Conservation (phyloP, 1,284 basidiomycete species). For the Hymenochaete sp. region DNA sequence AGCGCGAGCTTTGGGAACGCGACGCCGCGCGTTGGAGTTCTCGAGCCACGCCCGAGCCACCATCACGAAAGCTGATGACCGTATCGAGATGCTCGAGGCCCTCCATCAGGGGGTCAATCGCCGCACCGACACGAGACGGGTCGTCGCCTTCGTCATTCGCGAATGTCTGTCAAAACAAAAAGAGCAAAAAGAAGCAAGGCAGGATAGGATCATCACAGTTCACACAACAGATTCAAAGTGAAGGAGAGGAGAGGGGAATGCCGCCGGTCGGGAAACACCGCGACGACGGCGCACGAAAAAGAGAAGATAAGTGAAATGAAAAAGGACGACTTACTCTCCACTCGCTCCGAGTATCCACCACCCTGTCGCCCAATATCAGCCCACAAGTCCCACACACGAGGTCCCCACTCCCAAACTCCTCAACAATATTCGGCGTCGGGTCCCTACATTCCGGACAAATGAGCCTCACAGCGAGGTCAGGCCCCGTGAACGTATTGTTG, state of each 20-base stretch:
- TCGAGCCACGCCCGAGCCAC: conserved; percentile 85
- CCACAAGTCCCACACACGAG: conserved; percentile 97
- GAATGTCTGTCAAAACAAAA: conserved; percentile 66
- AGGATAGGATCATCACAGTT: conserved; percentile 22
- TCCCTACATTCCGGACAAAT: conserved; percentile 93
- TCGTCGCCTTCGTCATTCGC: conserved; percentile 99
- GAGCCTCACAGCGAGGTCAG: conserved; percentile 82
- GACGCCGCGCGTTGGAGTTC: conserved; percentile 89
- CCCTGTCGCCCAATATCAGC: conserved; percentile 88
- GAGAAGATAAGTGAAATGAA: conserved; percentile 18
- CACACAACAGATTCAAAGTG: conserved; percentile 19
- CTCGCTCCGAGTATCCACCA: conserved; percentile 97
- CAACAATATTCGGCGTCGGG: conserved; percentile 88
- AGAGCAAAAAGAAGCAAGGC: conserved; percentile 20
- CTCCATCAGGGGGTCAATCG: conserved; percentile 88
- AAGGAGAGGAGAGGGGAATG: background rate
- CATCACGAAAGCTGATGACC: conserved; percentile 90
- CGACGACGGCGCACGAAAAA: no score
- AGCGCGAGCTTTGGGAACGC: conserved; percentile 66
- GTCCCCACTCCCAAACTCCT: conserved; percentile 97
- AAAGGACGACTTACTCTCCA: conserved; percentile 71
- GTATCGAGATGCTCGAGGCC: conserved; percentile 92
- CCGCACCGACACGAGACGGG: conserved; percentile 98
- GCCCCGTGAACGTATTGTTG: conserved; percentile 40
- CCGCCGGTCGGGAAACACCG: no score